Percentiles rank a stretch among this genome's conserved stretches.
phyloP scores from a whole-genome alignment of 2,329 filamentous ascomycete species.

The Thielaviopsis cerberus region DNA sequence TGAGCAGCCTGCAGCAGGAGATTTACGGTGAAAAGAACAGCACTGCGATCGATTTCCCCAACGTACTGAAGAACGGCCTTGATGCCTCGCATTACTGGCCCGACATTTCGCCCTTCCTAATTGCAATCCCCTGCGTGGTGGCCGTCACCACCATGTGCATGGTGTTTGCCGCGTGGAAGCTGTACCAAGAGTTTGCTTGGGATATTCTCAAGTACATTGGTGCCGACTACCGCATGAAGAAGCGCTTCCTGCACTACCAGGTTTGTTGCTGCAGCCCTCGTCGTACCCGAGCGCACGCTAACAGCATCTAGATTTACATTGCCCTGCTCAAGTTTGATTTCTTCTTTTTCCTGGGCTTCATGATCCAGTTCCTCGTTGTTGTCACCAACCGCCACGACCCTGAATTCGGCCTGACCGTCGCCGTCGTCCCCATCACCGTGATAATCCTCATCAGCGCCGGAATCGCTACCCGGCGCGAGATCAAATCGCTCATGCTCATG shows the following conservation, averaged over 20 bases:
- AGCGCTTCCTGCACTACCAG: conserved; percentile 90
- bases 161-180: conserved; percentile 70
- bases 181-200: conserved; percentile 98
- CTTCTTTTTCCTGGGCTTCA: conserved; percentile 99
- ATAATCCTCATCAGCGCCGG: conserved; percentile 70
- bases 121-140: conserved; percentile 73
- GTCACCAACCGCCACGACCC: conserved; percentile 49
- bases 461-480: conserved; percentile 65
- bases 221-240: conserved; percentile 90
- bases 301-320: conserved; percentile 65
- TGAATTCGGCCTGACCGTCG: conserved; percentile 74
- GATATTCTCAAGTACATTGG: conserved; percentile 99
- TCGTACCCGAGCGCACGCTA: not conserved
- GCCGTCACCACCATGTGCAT: conserved; percentile 56
- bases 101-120: conserved; percentile 53
- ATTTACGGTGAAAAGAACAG: conserved; percentile 4
- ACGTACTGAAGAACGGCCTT: conserved; percentile 24
- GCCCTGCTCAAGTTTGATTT: conserved; percentile 97
- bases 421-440: conserved; percentile 81
- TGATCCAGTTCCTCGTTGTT: conserved; percentile 90
- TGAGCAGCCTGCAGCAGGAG: conserved; percentile 1
- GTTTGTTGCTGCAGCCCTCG: conserved; percentile 28
- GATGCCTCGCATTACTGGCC: conserved; percentile 39
- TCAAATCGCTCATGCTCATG: conserved; percentile 53
- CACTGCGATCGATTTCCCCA: conserved; percentile 12